Evolutionary conservation across 2,329 filamentous ascomycete species (phyloP).

Genomic region (Ophiostoma piceae): DNA sequence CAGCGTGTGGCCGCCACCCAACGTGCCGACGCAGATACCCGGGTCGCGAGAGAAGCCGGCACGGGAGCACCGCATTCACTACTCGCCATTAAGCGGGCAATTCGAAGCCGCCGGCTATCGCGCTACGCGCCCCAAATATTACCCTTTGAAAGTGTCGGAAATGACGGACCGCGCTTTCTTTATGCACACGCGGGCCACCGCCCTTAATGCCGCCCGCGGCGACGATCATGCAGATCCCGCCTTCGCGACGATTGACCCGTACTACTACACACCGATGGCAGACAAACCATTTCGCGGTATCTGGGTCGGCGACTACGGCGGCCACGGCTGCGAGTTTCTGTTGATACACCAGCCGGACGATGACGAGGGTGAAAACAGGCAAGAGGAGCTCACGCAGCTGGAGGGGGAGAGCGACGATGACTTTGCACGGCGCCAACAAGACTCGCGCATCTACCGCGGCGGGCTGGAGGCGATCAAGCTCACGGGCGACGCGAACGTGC

Average conservation of each 20-base stretch:
- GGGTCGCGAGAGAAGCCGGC: background rate
- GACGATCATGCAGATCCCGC: conserved; percentile 37
- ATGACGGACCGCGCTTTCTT: conserved; percentile 67
- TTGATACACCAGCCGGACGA: conserved; percentile 66
- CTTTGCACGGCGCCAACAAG: conserved; percentile 26
- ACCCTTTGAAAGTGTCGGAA: conserved; percentile 36
- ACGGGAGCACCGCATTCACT: background rate
- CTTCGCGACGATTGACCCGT: conserved; percentile 64
- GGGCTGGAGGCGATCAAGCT: conserved; percentile 80
- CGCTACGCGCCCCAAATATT: background rate
- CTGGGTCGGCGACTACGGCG: conserved; percentile 85
- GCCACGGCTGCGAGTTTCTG: conserved; percentile 84
- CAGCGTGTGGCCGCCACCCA: background rate
- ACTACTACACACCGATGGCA: conserved; percentile 71
- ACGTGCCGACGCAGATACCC: background rate
- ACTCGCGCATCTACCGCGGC: conserved; percentile 55
- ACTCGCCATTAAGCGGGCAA: no score
- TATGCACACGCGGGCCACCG: conserved; percentile 66
- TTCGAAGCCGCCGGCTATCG: background rate
- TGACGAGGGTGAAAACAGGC: conserved; percentile 24
- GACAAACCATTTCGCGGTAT: conserved; percentile 83
- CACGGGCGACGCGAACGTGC: conserved; percentile 86
- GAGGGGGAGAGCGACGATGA: conserved; percentile 34
- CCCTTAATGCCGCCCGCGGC: background rate
- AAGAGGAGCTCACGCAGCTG: conserved; percentile 36